Base-by-base conservation (phyloP, 169 alveolate species). In the Cyclospora cayetanensis region DNA sequence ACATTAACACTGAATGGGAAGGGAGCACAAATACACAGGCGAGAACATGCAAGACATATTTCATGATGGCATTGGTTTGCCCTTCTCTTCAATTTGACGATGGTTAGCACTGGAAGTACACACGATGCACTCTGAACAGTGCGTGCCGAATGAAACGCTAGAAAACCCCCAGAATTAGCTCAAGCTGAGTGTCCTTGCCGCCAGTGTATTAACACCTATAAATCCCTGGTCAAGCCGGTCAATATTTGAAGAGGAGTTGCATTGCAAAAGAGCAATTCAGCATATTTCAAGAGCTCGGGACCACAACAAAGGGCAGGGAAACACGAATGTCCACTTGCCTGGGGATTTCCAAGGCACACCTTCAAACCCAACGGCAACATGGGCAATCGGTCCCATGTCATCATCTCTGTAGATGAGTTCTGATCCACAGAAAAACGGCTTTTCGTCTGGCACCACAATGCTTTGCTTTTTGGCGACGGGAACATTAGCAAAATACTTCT, bases 301-400 rank as follows among this genome's bases (percentile, higher is more conserved):
- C n/a, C n/a, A n/a, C n/a, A n/a, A n/a, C n/a, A n/a, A n/a, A n/a
- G n/a, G n/a, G n/a, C n/a, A n/a, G n/a, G 63, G 22, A 50, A n/a
- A 50, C 22, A 50, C 2, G 9, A 18, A 50, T 34, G 2, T 34
- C 2, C 4, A 5, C 63, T 50, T 37, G 37, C 92, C 98, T 5
- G 99, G 99, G 22, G 99, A 98, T 60, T 96, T 96, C 97, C 98
- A 96, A 22, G 98, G 97, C 2, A 97, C 97, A n/a, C 99, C 99
- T 53, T 97, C 98, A 93, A 97, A 97, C 0, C 98, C 98, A 29
- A 97, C 97, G 11, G 98, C 98, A 84, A 97, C 93, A 76, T 96
- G 97, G 27, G 97, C 98, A 92, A 96, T 93, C 85, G 98, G 97
- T 25, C 98, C 98, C 95, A 93, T 90, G 60, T 93, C 96, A 79